Evolutionary conservation across 2,329 filamentous ascomycete species (phyloP).

Genomic region (Emergomyces pasteurianus): DNA sequence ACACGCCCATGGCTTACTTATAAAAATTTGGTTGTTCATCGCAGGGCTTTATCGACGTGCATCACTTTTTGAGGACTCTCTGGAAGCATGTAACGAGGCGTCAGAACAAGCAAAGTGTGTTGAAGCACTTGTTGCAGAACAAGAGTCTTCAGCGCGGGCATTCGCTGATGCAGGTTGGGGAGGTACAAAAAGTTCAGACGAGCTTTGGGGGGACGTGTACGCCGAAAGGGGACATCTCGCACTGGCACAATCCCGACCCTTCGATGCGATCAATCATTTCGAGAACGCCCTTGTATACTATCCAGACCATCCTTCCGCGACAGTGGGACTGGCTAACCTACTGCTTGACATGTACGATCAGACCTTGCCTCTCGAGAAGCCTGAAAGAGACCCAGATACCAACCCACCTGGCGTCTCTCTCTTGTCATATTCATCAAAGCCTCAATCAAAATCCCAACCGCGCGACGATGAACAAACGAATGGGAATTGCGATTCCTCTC

Average conservation of each 20-base stretch:
- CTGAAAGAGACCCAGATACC: constrained; percentile 19
- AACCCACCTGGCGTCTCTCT: constrained; percentile 18
- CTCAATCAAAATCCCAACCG: background rate
- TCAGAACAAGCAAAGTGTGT: constrained; percentile 60
- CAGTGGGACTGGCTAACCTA: constrained; percentile 70
- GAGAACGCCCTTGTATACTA: constrained; percentile 71
- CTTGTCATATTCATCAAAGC: constrained; percentile 14
- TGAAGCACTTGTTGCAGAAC: constrained; percentile 53
- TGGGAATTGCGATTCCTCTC: background rate
- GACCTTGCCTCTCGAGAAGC: constrained; percentile 29
- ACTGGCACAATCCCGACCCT: constrained; percentile 48
- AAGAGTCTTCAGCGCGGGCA: constrained; percentile 50
- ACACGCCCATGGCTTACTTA: constrained; percentile 47
- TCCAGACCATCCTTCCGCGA: constrained; percentile 67
- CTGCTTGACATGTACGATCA: constrained; percentile 70
- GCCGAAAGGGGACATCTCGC: constrained; percentile 63
- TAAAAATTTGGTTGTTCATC: constrained; percentile 83
- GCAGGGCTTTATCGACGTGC: constrained; percentile 78
- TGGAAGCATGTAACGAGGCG: constrained; percentile 70
- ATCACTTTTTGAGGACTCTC: constrained; percentile 65
- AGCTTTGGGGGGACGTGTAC: constrained; percentile 73
- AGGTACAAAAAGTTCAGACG: constrained; percentile 66
- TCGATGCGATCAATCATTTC: constrained; percentile 62
- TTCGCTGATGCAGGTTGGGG: constrained; percentile 62
- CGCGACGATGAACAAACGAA: background rate